Base-by-base conservation (phyloP, 75 land plant genomes). In the Picea sitchensis region DNA sequence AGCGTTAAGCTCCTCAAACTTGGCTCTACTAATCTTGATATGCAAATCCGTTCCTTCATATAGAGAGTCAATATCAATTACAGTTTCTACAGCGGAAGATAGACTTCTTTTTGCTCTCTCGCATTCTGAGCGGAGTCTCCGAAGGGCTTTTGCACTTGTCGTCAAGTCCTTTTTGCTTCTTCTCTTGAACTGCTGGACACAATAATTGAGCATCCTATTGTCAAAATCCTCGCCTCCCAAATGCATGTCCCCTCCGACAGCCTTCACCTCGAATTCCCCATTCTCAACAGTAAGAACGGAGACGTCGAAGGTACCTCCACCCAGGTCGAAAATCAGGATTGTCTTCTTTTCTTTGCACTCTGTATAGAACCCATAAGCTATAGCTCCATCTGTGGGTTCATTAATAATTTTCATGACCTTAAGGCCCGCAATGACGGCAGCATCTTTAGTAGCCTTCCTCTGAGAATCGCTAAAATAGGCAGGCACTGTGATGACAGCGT, bases 221-320 rank as follows among this genome's bases (percentile, higher is more conserved):
- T 85, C 86, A 61, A 85, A 82, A 57, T 85, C 86, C 76, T 85
- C 84, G 15, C 86, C 86, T 41, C 86, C 86, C 82, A 82, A 59
- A 38, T 79, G 76, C 58, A 41, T 67, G 59, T 82, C 63, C 2
- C 83, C 83, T 20, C 32, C 62, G 13, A 56, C 32, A 0, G 61
- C 81, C 77, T 73, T 73, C 11, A 73, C 75, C 1, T 60, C 73
- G 26, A 81, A 15, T 9, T 36, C 17, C 5, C 82, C 82, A 31
- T 62, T 63, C 17, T 64, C 59, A 18, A 77, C 44, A 11, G 36
- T 61, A 61, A 67, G 17, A 80, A 63, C 61, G 54, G 31, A 58
- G 21, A 61, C 78, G 4, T 77, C 67, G 26, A 36, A 58, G 31
- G 64, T 77, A 17, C 79, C 79, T 20, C 79, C 79, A 17, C 79